Conservation (phyloP, 2,329 filamentous ascomycete genomes). For the Penicillium sp. region DNA sequence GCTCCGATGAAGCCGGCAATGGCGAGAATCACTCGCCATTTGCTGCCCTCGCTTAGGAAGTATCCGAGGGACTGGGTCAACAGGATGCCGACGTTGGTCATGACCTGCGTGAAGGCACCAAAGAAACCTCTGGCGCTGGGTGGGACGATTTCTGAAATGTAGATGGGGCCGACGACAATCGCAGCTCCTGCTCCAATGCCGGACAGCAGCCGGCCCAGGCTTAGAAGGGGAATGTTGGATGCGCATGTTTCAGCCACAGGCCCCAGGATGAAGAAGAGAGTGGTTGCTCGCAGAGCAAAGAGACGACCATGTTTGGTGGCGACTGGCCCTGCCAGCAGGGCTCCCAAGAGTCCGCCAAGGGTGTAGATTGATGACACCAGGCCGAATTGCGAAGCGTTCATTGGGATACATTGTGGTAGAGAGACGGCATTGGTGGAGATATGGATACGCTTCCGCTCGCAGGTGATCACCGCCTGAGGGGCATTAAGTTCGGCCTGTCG, state of each 20-base stretch:
- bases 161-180: constrained; percentile 87
- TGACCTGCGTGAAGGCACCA: constrained; percentile 73
- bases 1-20: constrained; percentile 61
- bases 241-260: constrained; percentile 64
- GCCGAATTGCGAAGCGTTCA: constrained; percentile 73
- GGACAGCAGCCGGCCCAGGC: constrained; percentile 65
- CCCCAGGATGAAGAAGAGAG: constrained; percentile 65
- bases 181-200: constrained; percentile 79
- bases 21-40: constrained; percentile 77
- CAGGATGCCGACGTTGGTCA: constrained; percentile 85
- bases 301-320: constrained; percentile 68
- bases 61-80: constrained; percentile 74
- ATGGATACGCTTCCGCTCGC: too few species aligned
- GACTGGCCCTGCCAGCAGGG: constrained; percentile 68
- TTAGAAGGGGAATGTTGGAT: constrained; percentile 60
- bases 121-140: constrained; percentile 68
- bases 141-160: constrained; percentile 85
- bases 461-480: constrained; percentile 86
- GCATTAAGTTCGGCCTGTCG: constrained; percentile 93
- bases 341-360: constrained; percentile 74
- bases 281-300: constrained; percentile 68
- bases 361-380: constrained; percentile 86
- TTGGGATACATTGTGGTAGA: constrained; percentile 71
- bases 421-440: too few species aligned
- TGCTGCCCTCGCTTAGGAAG: constrained; percentile 68